Conservation (phyloP, 768 basidiomycete genomes). For the Kwoniella dejecticola region DNA sequence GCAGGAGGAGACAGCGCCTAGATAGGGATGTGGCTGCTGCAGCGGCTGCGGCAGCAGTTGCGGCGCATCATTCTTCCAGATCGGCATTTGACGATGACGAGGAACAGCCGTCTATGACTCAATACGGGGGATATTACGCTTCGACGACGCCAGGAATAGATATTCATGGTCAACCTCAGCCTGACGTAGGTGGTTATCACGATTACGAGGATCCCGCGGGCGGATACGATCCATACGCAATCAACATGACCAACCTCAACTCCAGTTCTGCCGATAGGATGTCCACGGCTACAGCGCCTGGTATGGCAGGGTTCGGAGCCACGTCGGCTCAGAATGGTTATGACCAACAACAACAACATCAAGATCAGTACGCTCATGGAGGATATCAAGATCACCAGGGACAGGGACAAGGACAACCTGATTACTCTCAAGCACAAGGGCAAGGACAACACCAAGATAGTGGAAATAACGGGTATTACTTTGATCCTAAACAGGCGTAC, state of each 20-base stretch:
- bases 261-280: conserved; percentile 22
- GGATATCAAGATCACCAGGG: conserved; percentile 6
- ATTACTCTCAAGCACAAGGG: conserved; percentile 11
- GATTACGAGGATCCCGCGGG: conserved; percentile 52
- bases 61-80: conserved; percentile 35
- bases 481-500: conserved; percentile 41
- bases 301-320: conserved; percentile 46
- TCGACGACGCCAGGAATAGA: conserved; percentile 41
- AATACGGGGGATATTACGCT: conserved; percentile 52
- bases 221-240: conserved; percentile 53
- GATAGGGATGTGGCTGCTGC: conserved; percentile 55
- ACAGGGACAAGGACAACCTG: too few species aligned
- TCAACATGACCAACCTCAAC: conserved; percentile 24
- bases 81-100: conserved; percentile 53
- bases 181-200: conserved; percentile 37
- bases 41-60: conserved; percentile 52
- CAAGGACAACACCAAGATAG: conserved; percentile 3
- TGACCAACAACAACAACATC: conserved; percentile 6
- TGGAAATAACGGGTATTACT: conserved; percentile 28
- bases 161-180: conserved; percentile 38
- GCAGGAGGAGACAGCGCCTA: conserved; percentile 52
- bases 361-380: conserved; percentile 9
- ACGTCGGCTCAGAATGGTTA: conserved; percentile 27
- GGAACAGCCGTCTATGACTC: conserved; percentile 44
- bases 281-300: conserved; percentile 40